Percentiles rank a stretch among this genome's conserved stretches.
phyloP scores from a whole-genome alignment of 2,329 filamentous ascomycete genomes.

The Diaporthe nobilis region DNA sequence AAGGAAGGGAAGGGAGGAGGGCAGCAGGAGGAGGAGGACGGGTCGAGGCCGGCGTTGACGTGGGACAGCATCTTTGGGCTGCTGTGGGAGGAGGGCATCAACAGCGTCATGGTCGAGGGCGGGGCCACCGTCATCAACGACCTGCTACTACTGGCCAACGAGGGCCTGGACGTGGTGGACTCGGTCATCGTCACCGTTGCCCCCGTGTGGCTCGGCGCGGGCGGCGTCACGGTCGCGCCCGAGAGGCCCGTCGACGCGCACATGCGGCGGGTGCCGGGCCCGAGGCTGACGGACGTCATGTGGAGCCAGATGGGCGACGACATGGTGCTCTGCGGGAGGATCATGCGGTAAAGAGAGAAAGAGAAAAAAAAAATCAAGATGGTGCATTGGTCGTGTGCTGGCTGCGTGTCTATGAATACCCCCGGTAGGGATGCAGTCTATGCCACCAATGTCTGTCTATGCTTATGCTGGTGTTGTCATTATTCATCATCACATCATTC shows the following conservation, averaged over 20 bases:
- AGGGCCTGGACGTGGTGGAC: constrained; percentile 66
- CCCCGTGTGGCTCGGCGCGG: constrained; percentile 88
- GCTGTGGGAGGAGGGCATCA: constrained; percentile 72
- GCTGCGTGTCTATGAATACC: constrained; percentile 24
- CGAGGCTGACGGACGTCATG: constrained; percentile 74
- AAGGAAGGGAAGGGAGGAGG: constrained; percentile 40
- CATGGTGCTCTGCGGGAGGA: constrained; percentile 81
- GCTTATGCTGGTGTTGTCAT: not conserved
- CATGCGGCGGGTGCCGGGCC: constrained; percentile 54
- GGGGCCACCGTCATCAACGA: constrained; percentile 87
- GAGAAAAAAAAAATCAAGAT: too few species aligned
- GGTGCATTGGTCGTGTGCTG: not conserved
- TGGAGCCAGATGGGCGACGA: constrained; percentile 89
- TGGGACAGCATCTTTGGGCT: constrained; percentile 76
- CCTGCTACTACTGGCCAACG: constrained; percentile 75
- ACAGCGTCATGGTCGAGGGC: constrained; percentile 93
- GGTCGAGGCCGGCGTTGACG: constrained; percentile 62
- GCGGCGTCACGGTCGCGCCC: constrained; percentile 85
- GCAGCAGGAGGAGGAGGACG: constrained; percentile 44
- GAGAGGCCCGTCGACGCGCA: constrained; percentile 65
- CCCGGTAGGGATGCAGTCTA: not conserved
- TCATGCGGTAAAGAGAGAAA: constrained; percentile 39
- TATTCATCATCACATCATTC: constrained; percentile 7
- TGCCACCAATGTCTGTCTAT: constrained; percentile 5
- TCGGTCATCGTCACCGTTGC: constrained; percentile 91